Conservation (phyloP, 2,329 filamentous ascomycete genomes). For the Phaeosphaeriaceae sp. region DNA sequence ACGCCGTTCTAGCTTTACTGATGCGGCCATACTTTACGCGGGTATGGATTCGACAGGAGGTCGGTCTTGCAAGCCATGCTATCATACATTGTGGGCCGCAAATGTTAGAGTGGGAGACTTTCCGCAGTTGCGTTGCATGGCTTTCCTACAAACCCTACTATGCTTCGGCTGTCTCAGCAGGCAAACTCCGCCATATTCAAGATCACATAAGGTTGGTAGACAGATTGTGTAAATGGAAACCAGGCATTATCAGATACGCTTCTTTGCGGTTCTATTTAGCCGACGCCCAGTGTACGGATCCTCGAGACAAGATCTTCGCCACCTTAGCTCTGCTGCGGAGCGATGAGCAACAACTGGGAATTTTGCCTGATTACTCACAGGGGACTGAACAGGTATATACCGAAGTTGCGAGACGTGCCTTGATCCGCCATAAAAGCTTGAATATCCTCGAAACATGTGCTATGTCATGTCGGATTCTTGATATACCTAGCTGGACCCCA, state of each 20-base stretch:
- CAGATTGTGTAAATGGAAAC: too few relatives aligned
- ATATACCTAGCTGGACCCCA: constrained; percentile 11
- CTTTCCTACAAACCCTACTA: neutral
- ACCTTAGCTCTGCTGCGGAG: neutral
- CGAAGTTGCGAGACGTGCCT: neutral
- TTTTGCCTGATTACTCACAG: constrained; percentile 4
- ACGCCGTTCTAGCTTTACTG: neutral
- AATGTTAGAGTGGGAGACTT: neutral
- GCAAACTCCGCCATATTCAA: too few relatives aligned
- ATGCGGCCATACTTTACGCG: constrained; percentile 5
- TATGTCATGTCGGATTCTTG: neutral
- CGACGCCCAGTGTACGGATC: constrained; percentile 6
- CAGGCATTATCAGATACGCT: too few relatives aligned
- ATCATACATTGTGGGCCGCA: constrained; percentile 1
- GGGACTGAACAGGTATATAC: neutral
- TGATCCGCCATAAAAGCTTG: neutral
- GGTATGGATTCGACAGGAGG: constrained; percentile 10
- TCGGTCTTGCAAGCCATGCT: neutral
- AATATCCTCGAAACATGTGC: constrained; percentile 4
- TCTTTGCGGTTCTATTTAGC: neutral
- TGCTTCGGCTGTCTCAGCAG: neutral
- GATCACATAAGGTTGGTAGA: too few relatives aligned
- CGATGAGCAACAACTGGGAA: neutral
- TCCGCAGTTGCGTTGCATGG: neutral
- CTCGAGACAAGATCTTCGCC: constrained; percentile 5